These are phyloP conservation scores for Aspergillus cavernicola DNA, from an alignment of 495 filamentous ascomycete genomes.

Conservation along the genomic window DNA sequence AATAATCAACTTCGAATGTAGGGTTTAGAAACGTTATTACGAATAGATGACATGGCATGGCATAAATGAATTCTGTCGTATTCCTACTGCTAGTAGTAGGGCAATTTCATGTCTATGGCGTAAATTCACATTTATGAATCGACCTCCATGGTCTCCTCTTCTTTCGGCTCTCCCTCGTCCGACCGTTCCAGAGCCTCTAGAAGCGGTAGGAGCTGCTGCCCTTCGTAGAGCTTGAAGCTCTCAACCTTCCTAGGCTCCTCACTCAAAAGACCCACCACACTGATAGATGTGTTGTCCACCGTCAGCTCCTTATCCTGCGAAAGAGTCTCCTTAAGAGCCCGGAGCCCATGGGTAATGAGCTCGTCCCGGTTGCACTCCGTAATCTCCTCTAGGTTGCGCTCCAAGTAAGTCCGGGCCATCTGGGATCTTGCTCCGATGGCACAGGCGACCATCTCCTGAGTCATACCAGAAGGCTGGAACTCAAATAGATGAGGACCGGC, in stretches of 20 bases:
- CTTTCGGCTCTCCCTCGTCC: conserved; percentile 62
- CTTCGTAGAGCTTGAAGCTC: conserved; percentile 90
- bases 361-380: conserved; percentile 69
- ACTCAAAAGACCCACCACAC: conserved; percentile 63
- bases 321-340: conserved; percentile 90
- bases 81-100: neutral
- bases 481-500: conserved; percentile 94
- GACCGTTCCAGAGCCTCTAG: conserved; percentile 67
- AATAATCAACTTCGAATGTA: neutral
- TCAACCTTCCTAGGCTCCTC: conserved; percentile 57
- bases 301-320: conserved; percentile 97
- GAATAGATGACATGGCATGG: conserved; percentile 1
- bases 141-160: conserved; percentile 76
- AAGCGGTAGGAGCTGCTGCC: conserved; percentile 68
- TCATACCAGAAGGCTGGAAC: conserved; percentile 95
- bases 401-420: conserved; percentile 95
- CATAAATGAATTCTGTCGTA: neutral
- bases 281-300: conserved; percentile 90
- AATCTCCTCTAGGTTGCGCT: conserved; percentile 85
- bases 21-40: neutral
- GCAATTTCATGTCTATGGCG: conserved; percentile 39
- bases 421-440: conserved; percentile 94
- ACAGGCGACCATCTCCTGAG: conserved; percentile 92
- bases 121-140: conserved; percentile 54
- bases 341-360: conserved; percentile 83